phyloP scores from a whole-genome alignment of 2,329 filamentous ascomycete genomes.

The Didymellaceae sp. region DNA sequence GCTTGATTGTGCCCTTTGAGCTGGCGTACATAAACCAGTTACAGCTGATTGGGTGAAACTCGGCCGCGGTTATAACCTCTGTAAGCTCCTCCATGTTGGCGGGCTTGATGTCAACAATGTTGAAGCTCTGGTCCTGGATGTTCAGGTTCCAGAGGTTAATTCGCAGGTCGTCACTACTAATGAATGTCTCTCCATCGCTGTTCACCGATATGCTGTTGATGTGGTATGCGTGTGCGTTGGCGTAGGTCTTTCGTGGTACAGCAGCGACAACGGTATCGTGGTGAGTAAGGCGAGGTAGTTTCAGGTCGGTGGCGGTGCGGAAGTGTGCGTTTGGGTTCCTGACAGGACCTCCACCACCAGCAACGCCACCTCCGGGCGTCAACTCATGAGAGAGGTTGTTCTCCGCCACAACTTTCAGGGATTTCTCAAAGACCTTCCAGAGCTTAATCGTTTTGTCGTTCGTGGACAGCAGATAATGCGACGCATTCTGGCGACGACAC shows the following conservation, averaged over 20 bases:
- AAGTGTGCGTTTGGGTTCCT: constrained; percentile 77
- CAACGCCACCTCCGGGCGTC: constrained; percentile 73
- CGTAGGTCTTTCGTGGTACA: constrained; percentile 93
- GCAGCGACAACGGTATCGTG: constrained; percentile 98
- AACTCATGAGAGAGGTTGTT: constrained; percentile 97
- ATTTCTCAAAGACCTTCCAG: constrained; percentile 99
- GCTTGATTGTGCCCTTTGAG: constrained; percentile 97
- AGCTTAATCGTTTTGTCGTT: constrained; percentile 99
- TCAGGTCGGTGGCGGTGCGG: constrained; percentile 80
- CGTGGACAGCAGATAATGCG: constrained; percentile 95
- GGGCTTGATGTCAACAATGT: constrained; percentile 99
- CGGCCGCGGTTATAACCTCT: constrained; percentile 96
- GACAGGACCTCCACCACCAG: constrained; percentile 78
- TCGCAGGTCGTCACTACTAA: constrained; percentile 95
- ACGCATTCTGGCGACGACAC: constrained; percentile 97
- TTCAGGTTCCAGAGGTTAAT: constrained; percentile 99
- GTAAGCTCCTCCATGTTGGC: constrained; percentile 99
- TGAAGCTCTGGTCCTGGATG: constrained; percentile 99
- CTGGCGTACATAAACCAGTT: constrained; percentile 99
- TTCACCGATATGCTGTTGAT: constrained; percentile 99
- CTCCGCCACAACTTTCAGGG: constrained; percentile 96
- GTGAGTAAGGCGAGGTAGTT: constrained; percentile 93
- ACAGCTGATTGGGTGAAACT: constrained; percentile 96
- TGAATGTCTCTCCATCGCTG: constrained; percentile 98
- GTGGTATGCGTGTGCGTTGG: constrained; percentile 98